Percentiles rank a stretch among this genome's conserved stretches.
Evolutionary conservation across 2,329 filamentous ascomycete genomes (phyloP).

Genomic region (Stachybotrys elegans): DNA sequence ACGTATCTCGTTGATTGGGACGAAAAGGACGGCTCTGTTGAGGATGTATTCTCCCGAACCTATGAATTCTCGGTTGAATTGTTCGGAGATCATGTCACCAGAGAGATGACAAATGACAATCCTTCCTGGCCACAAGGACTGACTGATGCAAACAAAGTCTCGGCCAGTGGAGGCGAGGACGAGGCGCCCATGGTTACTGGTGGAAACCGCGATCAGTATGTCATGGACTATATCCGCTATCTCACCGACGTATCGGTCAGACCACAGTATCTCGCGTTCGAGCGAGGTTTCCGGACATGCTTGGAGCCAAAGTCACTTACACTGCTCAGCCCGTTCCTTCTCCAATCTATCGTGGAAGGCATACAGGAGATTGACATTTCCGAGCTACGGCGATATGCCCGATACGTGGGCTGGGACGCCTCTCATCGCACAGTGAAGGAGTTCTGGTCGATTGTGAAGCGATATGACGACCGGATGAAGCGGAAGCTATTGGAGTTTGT

Average conservation of each 20-base stretch:
- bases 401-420: slow-evolving; percentile 77
- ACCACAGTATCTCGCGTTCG: slow-evolving; percentile 76
- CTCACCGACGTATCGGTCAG: slow-evolving; percentile 72
- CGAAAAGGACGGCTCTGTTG: slow-evolving; percentile 67
- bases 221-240: slow-evolving; percentile 80
- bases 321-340: slow-evolving; percentile 63
- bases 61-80: slow-evolving; percentile 74
- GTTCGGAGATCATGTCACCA: slow-evolving; percentile 52
- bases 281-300: slow-evolving; percentile 72
- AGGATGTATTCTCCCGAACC: slow-evolving; percentile 75
- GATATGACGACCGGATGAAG: slow-evolving; percentile 64
- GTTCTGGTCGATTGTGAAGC: slow-evolving; percentile 79
- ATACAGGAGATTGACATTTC: slow-evolving; percentile 72
- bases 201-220: slow-evolving; percentile 70
- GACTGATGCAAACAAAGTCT: slow-evolving; percentile 14
- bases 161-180: slow-evolving; percentile 26
- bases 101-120: slow-evolving; percentile 44
- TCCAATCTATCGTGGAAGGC: slow-evolving; percentile 81
- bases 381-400: slow-evolving; percentile 64
- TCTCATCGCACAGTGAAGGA: slow-evolving; percentile 64
- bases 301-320: slow-evolving; percentile 65
- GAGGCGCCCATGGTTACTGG: slow-evolving; percentile 74
- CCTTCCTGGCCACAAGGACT: slow-evolving; percentile 51
- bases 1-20: slow-evolving; percentile 71
- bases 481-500: slow-evolving; percentile 85